These are phyloP conservation scores for Talaromyces sp. DNA, from an alignment of 2,329 filamentous ascomycete species.

Conservation along the genomic window DNA sequence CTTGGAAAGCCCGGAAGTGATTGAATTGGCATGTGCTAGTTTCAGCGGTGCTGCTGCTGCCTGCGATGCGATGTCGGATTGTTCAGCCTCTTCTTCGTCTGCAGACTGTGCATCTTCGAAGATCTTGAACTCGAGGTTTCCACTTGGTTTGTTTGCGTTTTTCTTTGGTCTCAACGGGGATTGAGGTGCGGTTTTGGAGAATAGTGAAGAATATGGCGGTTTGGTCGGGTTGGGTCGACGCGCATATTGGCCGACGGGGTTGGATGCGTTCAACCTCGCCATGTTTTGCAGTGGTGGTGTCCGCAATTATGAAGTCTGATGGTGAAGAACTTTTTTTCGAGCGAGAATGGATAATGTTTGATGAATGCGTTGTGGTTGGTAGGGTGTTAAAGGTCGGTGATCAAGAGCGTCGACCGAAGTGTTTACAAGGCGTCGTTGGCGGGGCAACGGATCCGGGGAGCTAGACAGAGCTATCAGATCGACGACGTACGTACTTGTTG, in stretches of 20 bases:
- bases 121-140: slow-evolving; percentile 7
- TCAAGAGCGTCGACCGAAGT: background rate
- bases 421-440: background rate
- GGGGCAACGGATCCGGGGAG: background rate
- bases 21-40: slow-evolving; percentile 10
- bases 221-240: slow-evolving; percentile 1
- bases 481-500: too few relatives aligned
- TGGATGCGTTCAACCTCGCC: slow-evolving; percentile 13
- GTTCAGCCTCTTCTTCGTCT: slow-evolving; percentile 6
- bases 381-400: background rate
- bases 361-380: background rate
- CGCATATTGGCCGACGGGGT: slow-evolving; percentile 2
- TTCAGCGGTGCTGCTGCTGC: background rate
- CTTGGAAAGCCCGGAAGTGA: slow-evolving; percentile 8
- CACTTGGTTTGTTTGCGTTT: background rate
- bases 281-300: slow-evolving; percentile 4
- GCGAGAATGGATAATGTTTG: background rate
- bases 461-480: background rate
- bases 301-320: background rate
- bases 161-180: slow-evolving; percentile 6
- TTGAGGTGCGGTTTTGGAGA: background rate
- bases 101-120: slow-evolving; percentile 9
- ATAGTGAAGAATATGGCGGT: background rate
- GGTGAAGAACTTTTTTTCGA: background rate
- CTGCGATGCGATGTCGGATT: background rate